phyloP scores from a whole-genome alignment of 805 yeast genomes.

The Saccharomyces eubayanus region DNA sequence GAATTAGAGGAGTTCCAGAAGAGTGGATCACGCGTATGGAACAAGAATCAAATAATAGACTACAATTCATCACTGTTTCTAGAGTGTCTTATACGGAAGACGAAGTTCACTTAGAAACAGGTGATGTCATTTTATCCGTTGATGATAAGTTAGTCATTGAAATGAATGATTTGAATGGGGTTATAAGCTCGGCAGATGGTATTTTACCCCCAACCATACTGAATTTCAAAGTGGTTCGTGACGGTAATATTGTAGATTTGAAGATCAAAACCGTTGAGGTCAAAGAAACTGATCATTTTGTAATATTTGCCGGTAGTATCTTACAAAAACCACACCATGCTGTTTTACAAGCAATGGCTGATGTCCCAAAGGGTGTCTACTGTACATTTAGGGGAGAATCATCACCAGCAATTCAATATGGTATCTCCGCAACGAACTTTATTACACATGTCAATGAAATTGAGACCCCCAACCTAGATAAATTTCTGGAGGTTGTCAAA shows the following conservation, averaged over 20 bases:
- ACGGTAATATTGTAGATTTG: conserved; percentile 53
- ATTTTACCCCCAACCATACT: conserved; percentile 31
- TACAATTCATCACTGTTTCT: conserved; percentile 64
- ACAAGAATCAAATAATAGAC: conserved; percentile 50
- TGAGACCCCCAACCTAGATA: conserved; percentile 60
- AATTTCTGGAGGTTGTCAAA: conserved; percentile 59
- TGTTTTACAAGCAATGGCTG: conserved; percentile 72
- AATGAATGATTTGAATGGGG: conserved; percentile 53
- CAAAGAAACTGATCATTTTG: conserved; percentile 54
- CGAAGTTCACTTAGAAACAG: conserved; percentile 36
- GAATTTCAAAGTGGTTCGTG: conserved; percentile 61
- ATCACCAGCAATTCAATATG: conserved; percentile 80
- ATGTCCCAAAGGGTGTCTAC: conserved; percentile 77
- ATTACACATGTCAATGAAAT: conserved; percentile 81
- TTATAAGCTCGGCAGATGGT: conserved; percentile 34
- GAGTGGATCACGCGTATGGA: conserved; percentile 71
- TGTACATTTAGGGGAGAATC: conserved; percentile 68
- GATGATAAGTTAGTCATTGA: conserved; percentile 57
- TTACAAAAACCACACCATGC: conserved; percentile 89
- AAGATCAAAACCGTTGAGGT: conserved; percentile 59
- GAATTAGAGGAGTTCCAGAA: conserved; percentile 82
- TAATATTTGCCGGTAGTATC: conserved; percentile 77
- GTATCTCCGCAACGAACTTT: conserved; percentile 69
- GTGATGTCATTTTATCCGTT: conserved; percentile 71
- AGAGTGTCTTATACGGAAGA: conserved; percentile 52